Percentiles rank a stretch among this genome's conserved stretches.
These are phyloP conservation scores for Pichia sp. DNA, from an alignment of 1,139 yeast genomes.

Conservation along the genomic window DNA sequence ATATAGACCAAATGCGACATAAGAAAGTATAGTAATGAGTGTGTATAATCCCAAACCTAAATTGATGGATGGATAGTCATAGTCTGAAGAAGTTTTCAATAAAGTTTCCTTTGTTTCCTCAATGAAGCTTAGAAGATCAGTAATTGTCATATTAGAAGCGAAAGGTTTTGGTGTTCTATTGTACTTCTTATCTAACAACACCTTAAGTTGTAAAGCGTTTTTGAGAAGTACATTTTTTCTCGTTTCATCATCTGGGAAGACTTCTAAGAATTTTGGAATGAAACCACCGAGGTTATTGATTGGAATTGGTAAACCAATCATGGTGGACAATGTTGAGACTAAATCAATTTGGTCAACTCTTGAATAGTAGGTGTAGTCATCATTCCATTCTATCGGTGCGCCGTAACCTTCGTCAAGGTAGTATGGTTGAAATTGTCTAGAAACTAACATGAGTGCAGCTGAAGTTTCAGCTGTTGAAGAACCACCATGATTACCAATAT, in stretches of 20 bases:
- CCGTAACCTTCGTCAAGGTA: slow-evolving; percentile 15
- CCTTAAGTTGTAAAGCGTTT: slow-evolving; percentile 62
- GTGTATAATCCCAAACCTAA: slow-evolving; percentile 44
- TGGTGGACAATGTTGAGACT: slow-evolving; percentile 77
- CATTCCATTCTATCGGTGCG: slow-evolving; percentile 44
- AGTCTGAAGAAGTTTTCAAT: slow-evolving; percentile 71
- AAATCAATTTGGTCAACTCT: slow-evolving; percentile 77
- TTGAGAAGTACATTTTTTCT: slow-evolving; percentile 44
- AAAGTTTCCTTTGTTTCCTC: slow-evolving; percentile 50
- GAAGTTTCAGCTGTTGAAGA: slow-evolving; percentile 90
- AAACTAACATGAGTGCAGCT: slow-evolving; percentile 71
- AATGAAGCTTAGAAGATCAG: slow-evolving; percentile 42
- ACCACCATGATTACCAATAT: slow-evolving; percentile 95
- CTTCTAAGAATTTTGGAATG: slow-evolving; percentile 51
- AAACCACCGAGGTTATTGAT: slow-evolving; percentile 80
- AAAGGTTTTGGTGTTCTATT: slow-evolving; percentile 18
- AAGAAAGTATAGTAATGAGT: slow-evolving; percentile 32
- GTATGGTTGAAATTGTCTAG: slow-evolving; percentile 49
- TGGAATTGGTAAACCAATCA: slow-evolving; percentile 82
- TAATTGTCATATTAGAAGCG: slow-evolving; percentile 20
- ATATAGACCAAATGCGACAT: slow-evolving; percentile 21
- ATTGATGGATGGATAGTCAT: slow-evolving; percentile 52
- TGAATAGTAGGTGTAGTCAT: slow-evolving; percentile 50
- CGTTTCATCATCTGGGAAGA: slow-evolving; percentile 41
- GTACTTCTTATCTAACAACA: slow-evolving; percentile 29